Conservation (phyloP, 1,139 yeast species). For the Keqinozyma sinolaborantium region DNA sequence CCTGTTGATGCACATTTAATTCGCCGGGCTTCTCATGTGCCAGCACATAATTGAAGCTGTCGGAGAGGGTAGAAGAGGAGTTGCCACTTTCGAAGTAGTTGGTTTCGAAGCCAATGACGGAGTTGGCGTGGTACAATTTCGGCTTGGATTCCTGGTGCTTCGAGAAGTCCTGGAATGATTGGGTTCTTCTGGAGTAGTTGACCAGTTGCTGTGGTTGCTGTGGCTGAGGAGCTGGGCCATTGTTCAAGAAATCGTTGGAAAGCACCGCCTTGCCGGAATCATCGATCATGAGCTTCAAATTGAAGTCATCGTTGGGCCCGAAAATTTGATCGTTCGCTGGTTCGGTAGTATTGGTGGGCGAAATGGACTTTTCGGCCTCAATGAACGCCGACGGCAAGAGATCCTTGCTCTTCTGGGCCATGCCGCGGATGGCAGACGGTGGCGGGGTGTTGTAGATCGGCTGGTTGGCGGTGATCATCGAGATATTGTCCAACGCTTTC, state of each 20-base stretch:
- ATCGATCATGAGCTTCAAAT: slow-evolving; percentile 36
- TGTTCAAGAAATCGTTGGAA: slow-evolving; percentile 16
- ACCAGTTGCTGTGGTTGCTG: neutral
- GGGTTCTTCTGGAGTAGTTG: neutral
- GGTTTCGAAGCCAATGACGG: slow-evolving; percentile 29
- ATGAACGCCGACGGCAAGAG: slow-evolving; percentile 32
- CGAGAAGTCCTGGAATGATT: slow-evolving; percentile 1
- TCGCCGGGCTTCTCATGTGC: slow-evolving; percentile 7
- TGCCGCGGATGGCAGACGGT: slow-evolving; percentile 10
- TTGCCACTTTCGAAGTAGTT: slow-evolving; percentile 10
- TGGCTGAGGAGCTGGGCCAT: neutral
- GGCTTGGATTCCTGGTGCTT: slow-evolving; percentile 12
- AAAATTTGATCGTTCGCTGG: slow-evolving; percentile 2
- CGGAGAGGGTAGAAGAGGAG: slow-evolving; percentile 1
- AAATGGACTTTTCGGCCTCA: slow-evolving; percentile 7
- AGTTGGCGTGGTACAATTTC: slow-evolving; percentile 22
- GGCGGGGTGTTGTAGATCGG: slow-evolving; percentile 14
- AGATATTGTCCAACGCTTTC: slow-evolving; percentile 35
- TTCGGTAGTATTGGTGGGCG: slow-evolving; percentile 3
- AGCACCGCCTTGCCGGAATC: slow-evolving; percentile 47
- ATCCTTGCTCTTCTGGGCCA: slow-evolving; percentile 12
- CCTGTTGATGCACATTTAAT: slow-evolving; percentile 3
- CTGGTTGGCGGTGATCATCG: slow-evolving; percentile 17
- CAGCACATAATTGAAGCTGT: slow-evolving; percentile 14
- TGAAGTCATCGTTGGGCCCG: slow-evolving; percentile 19